Evolutionary conservation across 179 eudicot species (phyloP).

Genomic region (Vitellaria paradoxa): DNA sequence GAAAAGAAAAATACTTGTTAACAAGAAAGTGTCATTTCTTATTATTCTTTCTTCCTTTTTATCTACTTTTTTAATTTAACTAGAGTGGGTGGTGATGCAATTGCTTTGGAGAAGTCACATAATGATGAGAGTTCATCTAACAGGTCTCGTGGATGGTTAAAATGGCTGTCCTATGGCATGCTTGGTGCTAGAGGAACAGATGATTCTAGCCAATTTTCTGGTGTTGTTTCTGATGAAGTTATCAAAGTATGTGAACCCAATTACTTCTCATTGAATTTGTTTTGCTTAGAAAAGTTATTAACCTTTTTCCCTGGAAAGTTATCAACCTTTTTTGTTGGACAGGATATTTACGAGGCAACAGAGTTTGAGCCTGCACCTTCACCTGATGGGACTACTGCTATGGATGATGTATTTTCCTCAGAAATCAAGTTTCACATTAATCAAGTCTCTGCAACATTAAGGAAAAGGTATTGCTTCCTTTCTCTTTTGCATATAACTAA

Average conservation of each 20-base stretch:
- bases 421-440: slow-evolving; percentile 52
- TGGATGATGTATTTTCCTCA: slow-evolving; percentile 38
- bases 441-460: slow-evolving; percentile 51
- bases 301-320: too few species aligned
- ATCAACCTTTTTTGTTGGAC: slow-evolving; percentile 15
- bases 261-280: not conserved
- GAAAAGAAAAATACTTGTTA: too few species aligned
- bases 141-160: slow-evolving; percentile 89
- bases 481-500: slow-evolving; percentile 11
- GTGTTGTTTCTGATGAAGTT: slow-evolving; percentile 96
- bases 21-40: too few species aligned
- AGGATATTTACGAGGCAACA: slow-evolving; percentile 98
- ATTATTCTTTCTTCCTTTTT: too few species aligned
- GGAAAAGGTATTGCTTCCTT: slow-evolving; percentile 54
- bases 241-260: slow-evolving; percentile 56
- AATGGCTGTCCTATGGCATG: slow-evolving; percentile 96
- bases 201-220: slow-evolving; percentile 94
- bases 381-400: slow-evolving; percentile 31
- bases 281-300: not conserved
- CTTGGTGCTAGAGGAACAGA: slow-evolving; percentile 99
- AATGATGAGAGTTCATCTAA: slow-evolving; percentile 54
- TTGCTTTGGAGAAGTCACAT: slow-evolving; percentile 38
- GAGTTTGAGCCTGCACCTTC: slow-evolving; percentile 68
- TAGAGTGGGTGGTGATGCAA: slow-evolving; percentile 24
- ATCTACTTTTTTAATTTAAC: too few species aligned